Conservation (phyloP, 2,329 filamentous ascomycete species). For the Stromatinia cepivora region DNA sequence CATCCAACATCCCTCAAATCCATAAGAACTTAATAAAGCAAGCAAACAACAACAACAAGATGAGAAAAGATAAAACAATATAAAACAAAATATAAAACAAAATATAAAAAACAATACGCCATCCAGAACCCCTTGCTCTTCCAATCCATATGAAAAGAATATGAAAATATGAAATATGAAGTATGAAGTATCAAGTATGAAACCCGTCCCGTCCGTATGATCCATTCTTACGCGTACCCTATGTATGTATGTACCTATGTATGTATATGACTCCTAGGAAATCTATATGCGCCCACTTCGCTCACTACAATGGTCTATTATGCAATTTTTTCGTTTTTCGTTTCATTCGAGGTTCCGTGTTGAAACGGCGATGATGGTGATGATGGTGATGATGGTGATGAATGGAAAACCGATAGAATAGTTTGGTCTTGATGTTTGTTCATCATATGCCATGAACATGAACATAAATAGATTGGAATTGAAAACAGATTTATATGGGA, state of each 20-base stretch:
- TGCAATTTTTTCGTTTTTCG: background rate
- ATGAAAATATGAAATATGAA: background rate
- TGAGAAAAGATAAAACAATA: no score
- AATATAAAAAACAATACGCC: background rate
- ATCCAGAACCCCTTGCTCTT: constrained; percentile 1
- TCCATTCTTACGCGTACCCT: no score
- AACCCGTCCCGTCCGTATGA: no score
- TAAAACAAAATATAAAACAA: background rate
- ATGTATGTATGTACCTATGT: no score
- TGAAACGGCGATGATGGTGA: no score
- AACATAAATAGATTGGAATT: no score
- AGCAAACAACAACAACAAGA: background rate
- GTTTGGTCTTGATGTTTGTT: background rate
- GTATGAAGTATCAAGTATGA: background rate
- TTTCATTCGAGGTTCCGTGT: background rate
- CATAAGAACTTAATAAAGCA: no score
- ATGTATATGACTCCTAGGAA: no score
- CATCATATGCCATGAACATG: background rate
- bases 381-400: no score
- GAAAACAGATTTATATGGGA: no score
- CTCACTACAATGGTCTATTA: background rate
- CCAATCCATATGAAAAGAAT: background rate
- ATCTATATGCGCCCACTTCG: background rate
- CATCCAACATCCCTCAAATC: no score
- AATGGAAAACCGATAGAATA: no score